Evolutionary conservation across 768 basidiomycete species (phyloP).

Genomic region (Rhizopogon sp.): DNA sequence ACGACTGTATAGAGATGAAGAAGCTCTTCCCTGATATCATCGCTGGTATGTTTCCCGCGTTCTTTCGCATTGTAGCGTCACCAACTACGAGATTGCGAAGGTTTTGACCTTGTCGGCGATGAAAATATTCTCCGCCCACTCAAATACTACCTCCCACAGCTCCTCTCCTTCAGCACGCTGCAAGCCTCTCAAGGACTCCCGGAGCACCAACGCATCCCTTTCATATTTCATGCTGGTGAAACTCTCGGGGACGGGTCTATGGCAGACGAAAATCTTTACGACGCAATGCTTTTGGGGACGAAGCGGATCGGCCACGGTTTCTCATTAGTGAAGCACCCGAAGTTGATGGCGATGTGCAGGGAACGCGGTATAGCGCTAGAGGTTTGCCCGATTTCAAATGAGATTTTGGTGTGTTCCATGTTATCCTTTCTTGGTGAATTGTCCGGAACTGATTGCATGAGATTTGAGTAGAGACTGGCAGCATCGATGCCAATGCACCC

Average conservation of each 20-base stretch:
- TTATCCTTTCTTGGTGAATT: neutral
- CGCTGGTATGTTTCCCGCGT: conserved; percentile 37
- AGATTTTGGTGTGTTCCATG: conserved; percentile 51
- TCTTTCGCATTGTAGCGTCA: neutral
- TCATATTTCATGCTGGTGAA: conserved; percentile 79
- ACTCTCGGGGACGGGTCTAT: conserved; percentile 71
- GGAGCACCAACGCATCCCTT: conserved; percentile 48
- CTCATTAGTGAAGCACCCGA: conserved; percentile 74
- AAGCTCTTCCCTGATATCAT: conserved; percentile 71
- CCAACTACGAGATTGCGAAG: conserved; percentile 24
- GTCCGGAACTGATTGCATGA: neutral
- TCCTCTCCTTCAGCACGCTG: conserved; percentile 54
- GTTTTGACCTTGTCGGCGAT: conserved; percentile 78
- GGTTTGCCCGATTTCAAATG: conserved; percentile 80
- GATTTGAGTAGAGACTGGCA: conserved; percentile 50
- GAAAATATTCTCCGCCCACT: conserved; percentile 60
- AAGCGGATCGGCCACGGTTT: conserved; percentile 82
- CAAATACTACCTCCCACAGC: conserved; percentile 54
- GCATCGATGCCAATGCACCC: conserved; percentile 81
- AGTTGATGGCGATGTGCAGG: conserved; percentile 61
- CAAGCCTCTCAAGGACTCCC: conserved; percentile 48
- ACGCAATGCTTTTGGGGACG: conserved; percentile 73
- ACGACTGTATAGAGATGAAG: conserved; percentile 71
- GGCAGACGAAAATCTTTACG: conserved; percentile 71
- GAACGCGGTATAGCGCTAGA: conserved; percentile 63